Base-by-base conservation (phyloP, 192 early-diverging fungal genomes). In the Coemansia sp. region DNA sequence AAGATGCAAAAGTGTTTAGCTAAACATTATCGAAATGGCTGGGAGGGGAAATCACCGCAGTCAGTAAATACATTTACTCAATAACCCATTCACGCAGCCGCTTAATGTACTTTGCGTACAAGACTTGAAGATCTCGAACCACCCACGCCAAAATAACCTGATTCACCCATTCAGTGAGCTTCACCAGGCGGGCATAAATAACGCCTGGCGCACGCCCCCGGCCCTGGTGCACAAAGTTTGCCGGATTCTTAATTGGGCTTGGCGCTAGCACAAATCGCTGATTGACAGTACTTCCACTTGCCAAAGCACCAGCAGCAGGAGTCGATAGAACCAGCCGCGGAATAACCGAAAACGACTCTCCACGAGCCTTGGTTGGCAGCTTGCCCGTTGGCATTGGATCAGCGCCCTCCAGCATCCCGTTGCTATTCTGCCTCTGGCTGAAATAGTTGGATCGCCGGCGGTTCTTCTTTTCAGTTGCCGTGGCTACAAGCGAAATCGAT, bases 51-150 rank as follows among this genome's bases (percentile, higher is more conserved):
- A 49, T 17, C 7, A 49, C 7, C 48, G 6, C 48, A 49, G 48
- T 17, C 7, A 19, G 52, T 16, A 56, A 56, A 19, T n/a, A n/a
- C 37, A 56, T 56, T 68, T 79, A 83, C 58, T 80, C 82, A 16
- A 76, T 45, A 25, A 80, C 68, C 82, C 76, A 83, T 38, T 83
- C 82, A 26, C 82, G 77, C 60, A 83, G 63, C 10, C 82, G 70
- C 59, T 80, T 79, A 41, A 76, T 80, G 54, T 83, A 83, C 71
- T 83, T 83, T 22, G 72, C 77, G 56, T 76, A 76, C 11, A 83
- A 51, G 5, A 80, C 82, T 51, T 83, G 82, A 3, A 83, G 61
- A 39, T 83, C 82, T 47, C 73, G 65, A 27, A 83, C 73, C 39
- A 83, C 73, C 76, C 76, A 83, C 10, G 82, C 82, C 38, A 78